phyloP scores from a whole-genome alignment of 176 grass and related monocot genomes.

The Aegilops bicornis region DNA sequence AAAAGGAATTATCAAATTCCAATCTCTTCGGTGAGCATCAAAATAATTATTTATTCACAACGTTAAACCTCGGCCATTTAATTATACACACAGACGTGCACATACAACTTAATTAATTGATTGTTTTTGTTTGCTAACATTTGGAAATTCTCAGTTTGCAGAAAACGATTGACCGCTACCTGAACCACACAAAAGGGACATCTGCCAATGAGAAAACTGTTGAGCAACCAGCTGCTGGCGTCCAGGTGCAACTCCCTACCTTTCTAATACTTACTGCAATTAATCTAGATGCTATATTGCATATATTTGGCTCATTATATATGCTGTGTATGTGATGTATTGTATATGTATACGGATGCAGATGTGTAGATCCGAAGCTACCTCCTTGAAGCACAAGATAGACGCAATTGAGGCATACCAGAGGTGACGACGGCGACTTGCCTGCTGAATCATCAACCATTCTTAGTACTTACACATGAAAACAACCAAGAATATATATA shows the following conservation, averaged over 20 bases:
- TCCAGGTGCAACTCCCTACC: conserved; percentile 29
- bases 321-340: background rate
- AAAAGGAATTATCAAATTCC: background rate
- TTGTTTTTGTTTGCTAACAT: conserved; percentile 9
- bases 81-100: background rate
- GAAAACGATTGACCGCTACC: conserved; percentile 76
- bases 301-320: background rate
- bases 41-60: background rate
- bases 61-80: background rate
- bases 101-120: background rate
- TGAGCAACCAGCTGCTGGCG: background rate
- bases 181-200: conserved; percentile 37
- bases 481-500: background rate
- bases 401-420: conserved; percentile 47
- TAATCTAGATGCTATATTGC: background rate
- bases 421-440: conserved; percentile 35
- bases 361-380: conserved; percentile 54
- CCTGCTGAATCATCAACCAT: background rate
- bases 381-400: conserved; percentile 56
- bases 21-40: background rate
- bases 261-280: background rate
- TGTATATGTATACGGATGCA: background rate
- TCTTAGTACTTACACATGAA: background rate
- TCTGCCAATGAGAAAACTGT: conserved; percentile 16
- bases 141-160: conserved; percentile 50